Evolutionary conservation across 2,329 filamentous ascomycete genomes (phyloP).

Genomic region (Capronia coronata): DNA sequence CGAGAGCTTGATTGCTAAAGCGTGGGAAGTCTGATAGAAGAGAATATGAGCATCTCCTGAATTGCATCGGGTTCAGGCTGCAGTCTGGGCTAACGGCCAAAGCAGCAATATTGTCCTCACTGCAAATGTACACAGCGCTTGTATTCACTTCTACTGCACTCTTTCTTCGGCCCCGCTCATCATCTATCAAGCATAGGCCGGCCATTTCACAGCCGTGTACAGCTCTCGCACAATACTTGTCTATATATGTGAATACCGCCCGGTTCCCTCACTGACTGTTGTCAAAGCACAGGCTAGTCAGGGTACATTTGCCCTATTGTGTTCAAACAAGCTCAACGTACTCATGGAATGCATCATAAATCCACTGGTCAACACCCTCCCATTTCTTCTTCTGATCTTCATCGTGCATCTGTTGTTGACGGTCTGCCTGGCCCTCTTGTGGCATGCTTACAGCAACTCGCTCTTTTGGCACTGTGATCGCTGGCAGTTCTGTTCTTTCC

Average conservation of each 20-base stretch:
- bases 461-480: neutral
- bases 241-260: neutral
- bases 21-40: no score
- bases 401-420: conserved; percentile 15
- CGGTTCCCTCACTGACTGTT: neutral
- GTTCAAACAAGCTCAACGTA: conserved; percentile 37
- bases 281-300: no score
- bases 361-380: conserved; percentile 35
- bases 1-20: no score
- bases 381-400: conserved; percentile 29
- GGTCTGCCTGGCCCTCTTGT: conserved; percentile 12
- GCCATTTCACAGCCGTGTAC: no score
- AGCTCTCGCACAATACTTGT: neutral
- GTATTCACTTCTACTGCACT: no score
- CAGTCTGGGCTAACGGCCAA: no score
- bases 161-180: no score
- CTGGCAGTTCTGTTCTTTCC: neutral
- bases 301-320: neutral
- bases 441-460: neutral
- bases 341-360: conserved; percentile 39
- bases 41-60: no score
- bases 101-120: no score
- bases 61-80: no score
- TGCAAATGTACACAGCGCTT: no score
- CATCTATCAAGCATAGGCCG: no score